A percentile compares a stretch with the other conserved stretches of the same genome.
phyloP scores from a whole-genome alignment of 768 basidiomycete species.

The Kwoniella mangroviensis region DNA sequence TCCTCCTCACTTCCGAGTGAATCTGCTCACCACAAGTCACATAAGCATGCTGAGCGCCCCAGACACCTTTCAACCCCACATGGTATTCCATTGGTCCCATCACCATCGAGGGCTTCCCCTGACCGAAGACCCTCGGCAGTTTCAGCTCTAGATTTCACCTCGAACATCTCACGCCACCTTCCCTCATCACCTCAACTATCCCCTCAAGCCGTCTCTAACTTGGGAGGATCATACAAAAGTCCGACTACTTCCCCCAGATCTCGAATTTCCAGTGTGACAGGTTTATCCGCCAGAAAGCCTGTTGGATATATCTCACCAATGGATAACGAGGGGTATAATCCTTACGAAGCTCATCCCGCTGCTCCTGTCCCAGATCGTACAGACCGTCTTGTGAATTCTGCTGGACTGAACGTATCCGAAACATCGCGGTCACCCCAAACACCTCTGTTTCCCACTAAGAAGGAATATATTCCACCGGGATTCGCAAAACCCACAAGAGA shows the following conservation, averaged over 20 bases:
- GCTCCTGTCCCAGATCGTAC: constrained; percentile 14
- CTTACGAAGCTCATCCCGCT: constrained; percentile 43
- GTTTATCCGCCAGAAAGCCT: not conserved
- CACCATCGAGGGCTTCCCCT: not conserved
- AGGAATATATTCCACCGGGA: constrained; percentile 40
- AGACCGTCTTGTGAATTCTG: not conserved
- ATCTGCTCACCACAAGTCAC: not conserved
- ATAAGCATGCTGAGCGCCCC: not conserved
- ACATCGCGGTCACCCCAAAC: not conserved
- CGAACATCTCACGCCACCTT: not conserved
- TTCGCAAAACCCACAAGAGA: constrained; percentile 37
- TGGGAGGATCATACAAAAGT: not conserved
- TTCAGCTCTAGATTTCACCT: not conserved
- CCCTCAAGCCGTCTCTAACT: not conserved
- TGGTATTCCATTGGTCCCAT: not conserved
- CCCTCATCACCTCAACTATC: constrained; percentile 1
- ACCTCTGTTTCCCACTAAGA: not conserved
- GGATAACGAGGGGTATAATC: constrained; percentile 34
- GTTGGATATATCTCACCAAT: constrained; percentile 32
- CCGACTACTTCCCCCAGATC: not conserved
- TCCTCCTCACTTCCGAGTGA: not conserved
- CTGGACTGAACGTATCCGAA: not conserved
- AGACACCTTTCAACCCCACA: constrained; percentile 16
- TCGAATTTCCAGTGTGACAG: not conserved
- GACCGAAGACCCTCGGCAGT: not conserved